Evolutionary conservation across 2,329 filamentous ascomycete genomes (phyloP).

Genomic region (Alternaria novae-zelandiae): DNA sequence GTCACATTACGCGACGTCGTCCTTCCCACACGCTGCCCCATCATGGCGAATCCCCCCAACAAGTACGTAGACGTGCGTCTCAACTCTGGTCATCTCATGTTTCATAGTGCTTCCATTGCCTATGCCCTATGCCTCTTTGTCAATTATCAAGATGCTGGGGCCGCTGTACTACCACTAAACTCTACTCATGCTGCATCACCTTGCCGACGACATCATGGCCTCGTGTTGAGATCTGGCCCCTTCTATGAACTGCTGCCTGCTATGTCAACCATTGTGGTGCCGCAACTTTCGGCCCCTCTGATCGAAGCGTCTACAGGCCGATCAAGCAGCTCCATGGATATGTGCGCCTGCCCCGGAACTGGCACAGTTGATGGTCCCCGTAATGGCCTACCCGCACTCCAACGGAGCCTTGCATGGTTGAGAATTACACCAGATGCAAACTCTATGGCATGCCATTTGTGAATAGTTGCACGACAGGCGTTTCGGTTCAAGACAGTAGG

Average conservation of each 20-base stretch:
- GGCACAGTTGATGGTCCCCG: neutral
- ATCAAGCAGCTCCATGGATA: neutral
- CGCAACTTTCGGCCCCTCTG: neutral
- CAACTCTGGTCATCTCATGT: neutral
- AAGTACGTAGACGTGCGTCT: neutral
- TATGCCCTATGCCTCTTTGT: neutral
- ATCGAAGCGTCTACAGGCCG: neutral
- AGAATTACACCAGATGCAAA: neutral
- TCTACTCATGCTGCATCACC: neutral
- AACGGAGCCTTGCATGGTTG: neutral
- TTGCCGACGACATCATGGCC: neutral
- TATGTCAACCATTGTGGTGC: neutral
- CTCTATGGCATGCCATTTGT: neutral
- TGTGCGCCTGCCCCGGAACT: neutral
- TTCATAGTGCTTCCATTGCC: neutral
- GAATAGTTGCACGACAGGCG: neutral
- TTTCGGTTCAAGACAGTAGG: neutral
- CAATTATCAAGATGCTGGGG: neutral
- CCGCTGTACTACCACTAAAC: neutral
- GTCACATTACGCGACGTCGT: neutral
- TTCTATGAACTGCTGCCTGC: neutral
- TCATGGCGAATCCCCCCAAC: neutral
- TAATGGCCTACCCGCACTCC: neutral
- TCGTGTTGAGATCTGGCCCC: neutral
- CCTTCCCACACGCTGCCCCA: neutral